A percentile compares a stretch with the other conserved stretches of the same genome.
Conservation (phyloP, 1,284 basidiomycete species). For the Heimioporus punctisporus region DNA sequence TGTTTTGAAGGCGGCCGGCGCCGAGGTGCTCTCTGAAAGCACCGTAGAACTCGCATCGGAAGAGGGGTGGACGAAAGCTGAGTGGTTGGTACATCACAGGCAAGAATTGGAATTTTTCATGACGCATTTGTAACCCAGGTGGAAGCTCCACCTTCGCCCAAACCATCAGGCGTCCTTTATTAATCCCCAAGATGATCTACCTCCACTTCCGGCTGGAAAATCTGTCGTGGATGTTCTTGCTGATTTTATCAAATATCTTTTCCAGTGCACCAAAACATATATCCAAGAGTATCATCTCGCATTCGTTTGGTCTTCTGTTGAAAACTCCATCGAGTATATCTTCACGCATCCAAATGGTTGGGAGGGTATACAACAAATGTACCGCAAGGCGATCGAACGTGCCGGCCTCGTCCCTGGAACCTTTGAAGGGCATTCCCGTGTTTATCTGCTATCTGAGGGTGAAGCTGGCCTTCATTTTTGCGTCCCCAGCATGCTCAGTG, state of each 20-base stretch:
- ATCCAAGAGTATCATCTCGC: conserved; percentile 47
- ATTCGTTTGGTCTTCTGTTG: conserved; percentile 28
- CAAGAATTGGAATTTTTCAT: background rate
- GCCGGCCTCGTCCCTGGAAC: conserved; percentile 26
- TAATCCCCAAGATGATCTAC: conserved; percentile 24
- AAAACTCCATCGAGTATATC: conserved; percentile 21
- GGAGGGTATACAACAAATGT: conserved; percentile 2
- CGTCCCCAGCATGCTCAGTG: conserved; percentile 22
- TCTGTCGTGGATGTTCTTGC: conserved; percentile 39
- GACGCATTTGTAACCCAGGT: background rate
- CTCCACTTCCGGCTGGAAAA: conserved; percentile 34
- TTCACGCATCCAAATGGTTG: conserved; percentile 13
- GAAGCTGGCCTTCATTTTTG: conserved; percentile 48
- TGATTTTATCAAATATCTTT: conserved; percentile 53
- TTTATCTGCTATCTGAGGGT: conserved; percentile 46
- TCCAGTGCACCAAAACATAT: conserved; percentile 39
- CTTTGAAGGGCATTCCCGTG: conserved; percentile 24
- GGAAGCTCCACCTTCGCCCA: background rate
- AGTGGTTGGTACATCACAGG: conserved; percentile 40
- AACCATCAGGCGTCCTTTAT: background rate
- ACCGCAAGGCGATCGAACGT: conserved; percentile 31
- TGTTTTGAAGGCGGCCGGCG: conserved; percentile 43
- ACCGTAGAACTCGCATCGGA: conserved; percentile 40
- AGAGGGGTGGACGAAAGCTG: conserved; percentile 42
- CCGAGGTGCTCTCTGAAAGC: conserved; percentile 43